Evolutionary conservation across 345 rosid species (phyloP), one percentile per base, ranked within the genome.

Genomic region (Psidium friedrichsthalianum): DNA sequence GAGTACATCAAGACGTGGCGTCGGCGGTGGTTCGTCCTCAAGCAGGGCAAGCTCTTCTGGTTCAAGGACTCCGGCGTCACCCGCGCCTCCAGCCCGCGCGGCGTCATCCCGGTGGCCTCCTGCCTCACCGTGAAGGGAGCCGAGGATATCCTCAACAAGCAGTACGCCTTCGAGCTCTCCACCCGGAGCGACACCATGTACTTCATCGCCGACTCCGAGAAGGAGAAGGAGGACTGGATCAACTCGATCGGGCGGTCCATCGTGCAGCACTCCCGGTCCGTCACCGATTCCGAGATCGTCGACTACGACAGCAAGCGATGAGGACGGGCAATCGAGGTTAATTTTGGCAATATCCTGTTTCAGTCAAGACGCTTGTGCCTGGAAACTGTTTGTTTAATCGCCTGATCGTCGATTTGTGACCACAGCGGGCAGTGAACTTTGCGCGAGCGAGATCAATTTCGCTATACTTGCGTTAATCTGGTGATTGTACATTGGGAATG

Each of bases 221-320:
- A 91, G 85, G 94, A 95, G 86, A 95, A 93, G 88, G 96, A 95
- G 90, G 95, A 94, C 42, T 94, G 96, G 98, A 95, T 95, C 89
- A 94, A 93, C 86, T 93, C 98, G 51, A 94, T 93, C 87, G 96
- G 98, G 51, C 90, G 95, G 64, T 94, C 94, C 18, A 93, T 93
- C 57, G 96, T 94, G 25, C 96, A 93, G 90, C 94, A 90, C 90
- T 94, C 96, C 36, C 92, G 91, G 82, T 93, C 95, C 20, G 94
- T 91, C 12, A 92, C 98, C 16, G 95, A 94, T 87, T 92, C 94
- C 3, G 96, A 94, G 94, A 82, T 94, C 83, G 89, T 93, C 49
- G 95, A 93, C 86, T 93, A 93, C 52, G 95, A 92, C 85, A 89
- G 88, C 91, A 90, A 89, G 86, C 83, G 85, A 16, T 91, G 87